Conservation (phyloP, 495 filamentous ascomycete genomes). For the Lichenothelia convexa region DNA sequence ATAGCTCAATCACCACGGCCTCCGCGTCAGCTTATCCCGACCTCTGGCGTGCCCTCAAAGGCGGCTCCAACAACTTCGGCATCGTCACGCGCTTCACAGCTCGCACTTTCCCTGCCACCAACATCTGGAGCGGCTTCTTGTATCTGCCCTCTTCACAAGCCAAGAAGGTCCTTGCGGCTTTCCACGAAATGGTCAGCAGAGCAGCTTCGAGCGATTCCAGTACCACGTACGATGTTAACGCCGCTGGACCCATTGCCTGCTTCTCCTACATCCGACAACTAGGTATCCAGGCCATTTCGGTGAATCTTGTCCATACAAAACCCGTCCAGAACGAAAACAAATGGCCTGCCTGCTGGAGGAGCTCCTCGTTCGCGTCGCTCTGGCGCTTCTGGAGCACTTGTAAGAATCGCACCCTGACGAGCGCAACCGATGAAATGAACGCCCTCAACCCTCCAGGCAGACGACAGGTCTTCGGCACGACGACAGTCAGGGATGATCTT, state of each 20-base stretch:
- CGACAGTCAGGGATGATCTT: background rate
- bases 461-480: background rate
- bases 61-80: conserved; percentile 29
- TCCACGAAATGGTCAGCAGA: conserved; percentile 3
- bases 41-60: conserved; percentile 23
- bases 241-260: background rate
- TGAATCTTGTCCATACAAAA: conserved; percentile 1
- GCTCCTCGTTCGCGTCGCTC: conserved; percentile 14
- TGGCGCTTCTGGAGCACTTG: conserved; percentile 19
- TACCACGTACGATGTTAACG: background rate
- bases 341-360: too few species aligned
- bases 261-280: background rate
- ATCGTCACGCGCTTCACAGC: conserved; percentile 20
- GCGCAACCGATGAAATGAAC: conserved; percentile 14
- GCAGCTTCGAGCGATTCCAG: background rate
- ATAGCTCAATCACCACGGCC: conserved; percentile 12
- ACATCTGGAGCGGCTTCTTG: conserved; percentile 14
- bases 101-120: conserved; percentile 8
- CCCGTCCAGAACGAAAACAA: conserved; percentile 3
- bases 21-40: conserved; percentile 15
- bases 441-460: conserved; percentile 11
- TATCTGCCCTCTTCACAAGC: background rate
- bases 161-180: background rate
- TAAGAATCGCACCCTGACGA: conserved; percentile 18
- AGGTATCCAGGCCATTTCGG: conserved; percentile 2